A percentile compares a stretch with the other conserved stretches of the same genome.
These are phyloP conservation scores for Erodium chrysanthum DNA, from an alignment of 441 rosid species.

Conservation along the genomic window DNA sequence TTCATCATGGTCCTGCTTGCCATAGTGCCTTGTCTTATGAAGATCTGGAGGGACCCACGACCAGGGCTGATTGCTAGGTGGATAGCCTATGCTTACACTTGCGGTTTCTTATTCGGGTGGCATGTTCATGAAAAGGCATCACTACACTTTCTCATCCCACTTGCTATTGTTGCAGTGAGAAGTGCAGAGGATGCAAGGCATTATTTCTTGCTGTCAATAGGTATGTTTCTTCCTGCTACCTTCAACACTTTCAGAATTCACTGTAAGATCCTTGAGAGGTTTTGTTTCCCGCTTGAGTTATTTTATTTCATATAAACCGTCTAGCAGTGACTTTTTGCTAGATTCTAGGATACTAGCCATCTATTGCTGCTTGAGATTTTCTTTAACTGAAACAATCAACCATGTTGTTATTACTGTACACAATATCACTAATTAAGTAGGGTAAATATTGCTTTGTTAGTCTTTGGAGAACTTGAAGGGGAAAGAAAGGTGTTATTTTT, in stretches of 20 bases:
- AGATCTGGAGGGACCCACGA: constrained; percentile 62
- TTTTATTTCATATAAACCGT: constrained; percentile 5
- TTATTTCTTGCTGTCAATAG: constrained; percentile 65
- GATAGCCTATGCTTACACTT: constrained; percentile 73
- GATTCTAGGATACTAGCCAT: neutral
- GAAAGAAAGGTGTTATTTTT: neutral
- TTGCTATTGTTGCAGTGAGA: constrained; percentile 57
- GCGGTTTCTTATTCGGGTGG: constrained; percentile 92
- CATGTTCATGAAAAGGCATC: constrained; percentile 97
- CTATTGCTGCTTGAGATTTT: neutral
- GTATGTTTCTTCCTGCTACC: constrained; percentile 28
- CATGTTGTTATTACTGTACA: neutral
- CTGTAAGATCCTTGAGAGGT: neutral
- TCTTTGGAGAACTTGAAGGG: neutral
- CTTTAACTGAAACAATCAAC: neutral
- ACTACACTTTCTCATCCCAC: constrained; percentile 73
- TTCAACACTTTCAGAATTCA: neutral
- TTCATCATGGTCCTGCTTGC: constrained; percentile 63
- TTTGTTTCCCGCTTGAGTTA: constrained; percentile 1
- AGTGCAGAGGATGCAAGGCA: constrained; percentile 78
- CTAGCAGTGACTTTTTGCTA: neutral
- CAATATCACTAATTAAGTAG: neutral
- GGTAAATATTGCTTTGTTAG: neutral
- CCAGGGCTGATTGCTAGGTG: constrained; percentile 48
- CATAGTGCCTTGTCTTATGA: constrained; percentile 58